Evolutionary conservation across 73 alveolate genomes (phyloP).

Genomic region (Uronychia setigera): DNA sequence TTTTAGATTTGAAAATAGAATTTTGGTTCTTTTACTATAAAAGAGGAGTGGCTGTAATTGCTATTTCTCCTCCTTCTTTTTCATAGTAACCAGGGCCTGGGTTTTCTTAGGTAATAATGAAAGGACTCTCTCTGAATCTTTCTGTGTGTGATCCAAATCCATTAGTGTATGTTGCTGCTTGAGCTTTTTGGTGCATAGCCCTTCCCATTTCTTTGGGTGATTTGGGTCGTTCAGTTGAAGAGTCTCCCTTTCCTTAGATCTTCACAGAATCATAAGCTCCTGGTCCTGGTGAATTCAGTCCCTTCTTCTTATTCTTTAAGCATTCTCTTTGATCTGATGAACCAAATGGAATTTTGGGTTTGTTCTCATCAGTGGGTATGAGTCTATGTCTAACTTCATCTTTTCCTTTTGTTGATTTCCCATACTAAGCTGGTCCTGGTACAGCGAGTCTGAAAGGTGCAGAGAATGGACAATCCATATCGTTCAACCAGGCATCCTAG

Average conservation of each 20-base stretch:
- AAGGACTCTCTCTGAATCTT: background rate
- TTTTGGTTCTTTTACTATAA: background rate
- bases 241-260: background rate
- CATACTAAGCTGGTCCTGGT: background rate
- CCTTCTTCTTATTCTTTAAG: background rate
- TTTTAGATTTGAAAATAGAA: conserved; percentile 6
- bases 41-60: too few relatives aligned
- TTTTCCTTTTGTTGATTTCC: background rate
- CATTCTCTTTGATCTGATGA: background rate
- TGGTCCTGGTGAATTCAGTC: background rate
- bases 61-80: background rate
- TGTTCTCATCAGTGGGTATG: background rate
- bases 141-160: background rate
- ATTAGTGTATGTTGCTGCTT: background rate
- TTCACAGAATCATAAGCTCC: background rate
- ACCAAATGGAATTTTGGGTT: background rate
- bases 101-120: background rate
- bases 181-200: too few relatives aligned
- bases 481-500: background rate
- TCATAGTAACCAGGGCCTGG: conserved; percentile 18
- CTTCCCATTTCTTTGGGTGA: too few relatives aligned
- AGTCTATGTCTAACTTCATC: background rate
- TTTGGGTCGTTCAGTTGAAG: too few relatives aligned
- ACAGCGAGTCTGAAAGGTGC: background rate
- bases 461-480: background rate